Evolutionary conservation across 2,329 filamentous ascomycete genomes (phyloP), one percentile per base, ranked within the genome.

Genomic region (Fusarium longipes): DNA sequence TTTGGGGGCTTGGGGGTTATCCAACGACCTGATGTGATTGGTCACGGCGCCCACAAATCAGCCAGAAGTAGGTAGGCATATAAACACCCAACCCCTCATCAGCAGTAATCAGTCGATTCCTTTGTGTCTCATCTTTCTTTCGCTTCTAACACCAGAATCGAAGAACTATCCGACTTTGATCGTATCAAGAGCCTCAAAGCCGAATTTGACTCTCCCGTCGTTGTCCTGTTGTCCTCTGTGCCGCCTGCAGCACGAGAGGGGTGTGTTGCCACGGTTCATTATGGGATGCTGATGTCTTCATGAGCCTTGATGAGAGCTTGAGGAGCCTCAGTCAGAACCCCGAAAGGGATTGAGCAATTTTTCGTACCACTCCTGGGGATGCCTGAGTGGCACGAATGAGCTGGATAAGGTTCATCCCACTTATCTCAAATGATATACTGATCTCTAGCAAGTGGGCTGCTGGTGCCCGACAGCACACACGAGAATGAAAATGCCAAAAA

Each of bases 51-150:
- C 62, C 49, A 61, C 62, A 57, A 63, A 62, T 55, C 29, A 47
- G 25, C 12, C 43, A 45, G 30, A 47, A 24, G 32, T n/a, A 33
- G 44, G 44, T 47, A 33, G 32, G 22, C 14, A 57, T 36, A 63
- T 67, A 67, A 63, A 54, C 48, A 45, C 44, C 57, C 42, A 53
- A 62, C 36, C 40, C 63, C 63, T 51, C 55, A 25, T 24, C 29
- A 33, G 29, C 27, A 61, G 61, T 55, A 38, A 42, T 61, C 48
- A 59, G 40, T 45, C 17, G 17, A 30, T 39, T 32, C 30, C 38
- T 62, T 65, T 47, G 59, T 63, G 40, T 38, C 36, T 61, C 63
- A 66, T 51, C 63, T 25, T 18, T 51, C 25, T 24, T 20, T 17
- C 45, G 17, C 48, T 40, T 43, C 48, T 22, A 33, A 20, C 40